Base-by-base conservation (phyloP, 23 red algal genomes). In the Gracilaria gracilis region DNA sequence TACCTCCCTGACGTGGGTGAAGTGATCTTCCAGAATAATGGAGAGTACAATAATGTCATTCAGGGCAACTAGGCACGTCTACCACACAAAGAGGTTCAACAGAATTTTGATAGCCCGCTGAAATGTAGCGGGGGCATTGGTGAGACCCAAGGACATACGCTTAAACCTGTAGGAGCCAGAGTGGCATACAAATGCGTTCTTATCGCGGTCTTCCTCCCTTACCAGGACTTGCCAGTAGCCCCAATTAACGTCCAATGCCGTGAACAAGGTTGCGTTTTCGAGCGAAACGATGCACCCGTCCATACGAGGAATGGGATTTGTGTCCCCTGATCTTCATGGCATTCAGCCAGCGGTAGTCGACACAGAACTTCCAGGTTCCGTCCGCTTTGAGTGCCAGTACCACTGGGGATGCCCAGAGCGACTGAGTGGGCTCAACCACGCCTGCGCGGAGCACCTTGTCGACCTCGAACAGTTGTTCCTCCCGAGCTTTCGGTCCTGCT, bases 251-350 rank as follows among this genome's bases (percentile, higher is more conserved):
- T 77, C 67, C 29, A 89, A 36, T 20, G 85, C 61, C 17, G 66
- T 66, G 39, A 75, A 78, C 17, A 78, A 48, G 44, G 31, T 76
- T 4, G 85, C 49, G 49, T 89, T 37, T 4, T 69, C 67, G n/a
- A 89, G 71, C 17, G 85, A 79, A 23, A 78, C 85, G 16, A 89
- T 59, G 33, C 85, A 89, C 85, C 78, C 67, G 55, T 89, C 85
- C 85, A 89, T 89, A 37, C 69, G 59, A 21, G 59, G 82, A 15
- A 85, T 71, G 24, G 82, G 40, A 1, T 50, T 70, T 15, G 82
- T 69, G 20, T 69, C 57, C n/a, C 0, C 57, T 69, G 31, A 85
- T 9, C 15, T 23, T 85, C 13, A 85, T 39, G 33, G 34, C 34
- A 51, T 85, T 85, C 6, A 85, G 59, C 21, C 57, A 24, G 0